Evolutionary conservation across 73 alveolate species (phyloP).

Genomic region (Tetrahymena thermophila): DNA sequence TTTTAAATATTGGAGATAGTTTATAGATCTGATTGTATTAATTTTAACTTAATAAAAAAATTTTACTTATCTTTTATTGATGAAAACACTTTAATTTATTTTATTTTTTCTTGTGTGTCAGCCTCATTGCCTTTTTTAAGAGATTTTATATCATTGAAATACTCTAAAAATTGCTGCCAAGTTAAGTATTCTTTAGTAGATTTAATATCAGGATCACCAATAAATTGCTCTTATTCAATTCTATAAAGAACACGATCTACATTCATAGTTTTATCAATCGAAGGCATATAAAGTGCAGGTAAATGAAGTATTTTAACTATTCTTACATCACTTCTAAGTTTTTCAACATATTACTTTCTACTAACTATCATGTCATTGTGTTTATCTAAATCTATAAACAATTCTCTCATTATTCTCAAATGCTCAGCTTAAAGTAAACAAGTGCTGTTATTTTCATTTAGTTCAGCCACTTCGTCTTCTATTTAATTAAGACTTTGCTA

Average conservation of each 20-base stretch:
- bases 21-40: no score
- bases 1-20: no score
- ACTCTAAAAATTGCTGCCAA: constrained; percentile 34
- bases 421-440: constrained; percentile 12
- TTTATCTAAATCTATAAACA: constrained; percentile 3
- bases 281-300: constrained; percentile 26
- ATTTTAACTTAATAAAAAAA: no score
- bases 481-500: neutral
- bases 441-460: neutral
- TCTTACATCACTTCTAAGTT: constrained; percentile 21
- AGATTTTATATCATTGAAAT: neutral
- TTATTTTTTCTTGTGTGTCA: constrained; percentile 1
- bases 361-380: constrained; percentile 20
- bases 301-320: constrained; percentile 31
- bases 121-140: neutral
- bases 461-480: neutral
- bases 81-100: constrained; percentile 12
- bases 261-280: constrained; percentile 27
- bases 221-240: neutral
- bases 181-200: constrained; percentile 17
- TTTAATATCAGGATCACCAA: neutral
- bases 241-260: constrained; percentile 20
- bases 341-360: constrained; percentile 4
- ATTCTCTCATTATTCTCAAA: constrained; percentile 1
- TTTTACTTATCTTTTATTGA: constrained; percentile 1